These are phyloP conservation scores for Acacia melanoxylon DNA, from an alignment of 306 rosid species.

Conservation along the genomic window DNA sequence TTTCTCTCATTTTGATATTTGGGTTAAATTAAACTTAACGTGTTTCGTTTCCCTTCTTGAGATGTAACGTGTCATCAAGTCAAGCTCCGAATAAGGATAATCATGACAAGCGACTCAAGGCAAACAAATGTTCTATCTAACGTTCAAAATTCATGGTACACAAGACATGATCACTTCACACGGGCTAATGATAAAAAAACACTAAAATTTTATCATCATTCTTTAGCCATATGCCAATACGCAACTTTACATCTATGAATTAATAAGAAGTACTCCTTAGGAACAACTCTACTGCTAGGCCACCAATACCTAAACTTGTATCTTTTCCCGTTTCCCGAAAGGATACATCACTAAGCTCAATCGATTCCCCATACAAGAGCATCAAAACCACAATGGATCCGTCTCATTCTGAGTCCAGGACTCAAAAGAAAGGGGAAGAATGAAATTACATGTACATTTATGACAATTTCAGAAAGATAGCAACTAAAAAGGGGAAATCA, in stretches of 20 bases:
- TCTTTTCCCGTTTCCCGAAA: not conserved
- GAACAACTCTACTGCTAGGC: not conserved
- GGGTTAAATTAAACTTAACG: not conserved
- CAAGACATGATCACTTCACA: not conserved
- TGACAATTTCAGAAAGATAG: not conserved
- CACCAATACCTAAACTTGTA: not conserved
- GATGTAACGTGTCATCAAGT: not conserved
- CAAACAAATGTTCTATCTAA: slow-evolving; percentile 9
- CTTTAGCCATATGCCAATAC: not conserved
- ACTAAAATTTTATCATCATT: not conserved
- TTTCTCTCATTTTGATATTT: slow-evolving; percentile 2
- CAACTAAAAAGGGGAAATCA: not conserved
- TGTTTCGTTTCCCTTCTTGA: not conserved
- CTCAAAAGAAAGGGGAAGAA: slow-evolving; percentile 3
- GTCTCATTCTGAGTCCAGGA: not conserved
- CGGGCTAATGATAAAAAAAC: not conserved
- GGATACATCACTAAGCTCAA: not conserved
- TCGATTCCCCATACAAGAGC: not conserved
- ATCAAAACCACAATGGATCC: slow-evolving; percentile 10
- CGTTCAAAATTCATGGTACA: slow-evolving; percentile 4
- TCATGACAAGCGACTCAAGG: not conserved
- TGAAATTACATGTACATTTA: not conserved
- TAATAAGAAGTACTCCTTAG: not conserved
- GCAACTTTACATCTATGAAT: not conserved
- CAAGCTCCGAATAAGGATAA: not conserved